These are phyloP conservation scores for Metschnikowia corniflorae DNA, from an alignment of 805 yeast genomes.

Conservation along the genomic window DNA sequence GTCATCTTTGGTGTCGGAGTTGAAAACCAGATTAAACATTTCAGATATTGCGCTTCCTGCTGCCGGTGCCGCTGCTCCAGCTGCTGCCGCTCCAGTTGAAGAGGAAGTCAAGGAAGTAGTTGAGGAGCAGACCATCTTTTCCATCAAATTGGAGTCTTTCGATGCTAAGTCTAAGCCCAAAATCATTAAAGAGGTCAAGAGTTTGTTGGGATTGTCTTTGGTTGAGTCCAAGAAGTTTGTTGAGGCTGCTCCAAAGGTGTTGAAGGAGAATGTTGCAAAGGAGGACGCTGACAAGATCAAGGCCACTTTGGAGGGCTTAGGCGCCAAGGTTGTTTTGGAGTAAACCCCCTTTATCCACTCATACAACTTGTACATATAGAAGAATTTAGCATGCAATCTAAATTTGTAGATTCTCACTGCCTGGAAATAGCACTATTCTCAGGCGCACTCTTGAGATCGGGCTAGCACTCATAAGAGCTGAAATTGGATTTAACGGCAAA, in stretches of 20 bases:
- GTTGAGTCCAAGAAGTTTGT: conserved; percentile 98
- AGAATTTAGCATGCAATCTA: no score
- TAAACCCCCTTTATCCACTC: conserved; percentile 32
- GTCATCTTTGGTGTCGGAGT: conserved; percentile 75
- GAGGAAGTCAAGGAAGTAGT: conserved; percentile 71
- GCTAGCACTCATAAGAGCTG: no score
- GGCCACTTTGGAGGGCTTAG: conserved; percentile 86
- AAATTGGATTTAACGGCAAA: no score
- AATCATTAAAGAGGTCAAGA: conserved; percentile 95
- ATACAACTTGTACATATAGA: conserved; percentile 21
- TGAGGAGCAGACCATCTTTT: conserved; percentile 91
- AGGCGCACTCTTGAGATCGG: no score
- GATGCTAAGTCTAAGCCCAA: conserved; percentile 96
- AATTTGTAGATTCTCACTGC: no score
- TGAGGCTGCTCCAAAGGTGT: conserved; percentile 93
- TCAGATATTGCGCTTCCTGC: conserved; percentile 87
- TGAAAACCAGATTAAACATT: conserved; percentile 80
- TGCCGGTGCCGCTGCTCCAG: conserved; percentile 56
- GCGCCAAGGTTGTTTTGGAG: conserved; percentile 90
- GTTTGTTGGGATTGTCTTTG: conserved; percentile 82
- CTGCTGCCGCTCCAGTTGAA: conserved; percentile 61
- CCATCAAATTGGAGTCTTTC: conserved; percentile 86
- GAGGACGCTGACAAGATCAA: conserved; percentile 98
- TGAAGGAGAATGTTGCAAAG: conserved; percentile 93
- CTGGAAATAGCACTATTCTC: no score